phyloP scores from a whole-genome alignment of 176 grass and related monocot genomes.

The Ensete ventricosum region DNA sequence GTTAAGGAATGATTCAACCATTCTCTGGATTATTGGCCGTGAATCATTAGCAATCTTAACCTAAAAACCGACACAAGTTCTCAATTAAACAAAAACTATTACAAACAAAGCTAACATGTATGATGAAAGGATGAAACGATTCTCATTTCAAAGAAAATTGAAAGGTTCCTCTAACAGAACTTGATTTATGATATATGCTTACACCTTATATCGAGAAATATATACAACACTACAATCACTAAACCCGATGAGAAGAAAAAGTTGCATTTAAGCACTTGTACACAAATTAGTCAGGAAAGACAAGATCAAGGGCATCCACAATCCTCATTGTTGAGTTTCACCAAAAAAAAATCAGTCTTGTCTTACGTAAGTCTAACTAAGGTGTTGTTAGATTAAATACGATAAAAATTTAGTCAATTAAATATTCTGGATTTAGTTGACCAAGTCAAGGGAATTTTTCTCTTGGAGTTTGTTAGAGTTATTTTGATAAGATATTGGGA shows the following conservation, averaged over 20 bases:
- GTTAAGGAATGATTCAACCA: conserved; percentile 81
- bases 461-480: too few species aligned
- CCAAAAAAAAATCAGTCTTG: too few species aligned
- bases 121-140: background rate
- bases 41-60: conserved; percentile 68
- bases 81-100: conserved; percentile 3
- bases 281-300: too few species aligned
- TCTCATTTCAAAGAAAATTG: background rate
- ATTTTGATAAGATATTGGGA: too few species aligned
- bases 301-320: too few species aligned
- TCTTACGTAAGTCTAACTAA: too few species aligned
- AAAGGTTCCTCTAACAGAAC: background rate
- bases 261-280: background rate
- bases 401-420: too few species aligned
- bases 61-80: conserved; percentile 30
- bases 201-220: background rate
- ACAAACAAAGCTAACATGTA: background rate
- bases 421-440: too few species aligned
- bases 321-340: too few species aligned
- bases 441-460: too few species aligned
- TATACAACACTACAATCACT: background rate
- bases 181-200: background rate
- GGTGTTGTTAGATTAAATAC: too few species aligned
- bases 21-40: conserved; percentile 54
- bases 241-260: background rate